Evolutionary conservation across 331 rosid genomes (phyloP).

Genomic region (Pyracantha coccinea): DNA sequence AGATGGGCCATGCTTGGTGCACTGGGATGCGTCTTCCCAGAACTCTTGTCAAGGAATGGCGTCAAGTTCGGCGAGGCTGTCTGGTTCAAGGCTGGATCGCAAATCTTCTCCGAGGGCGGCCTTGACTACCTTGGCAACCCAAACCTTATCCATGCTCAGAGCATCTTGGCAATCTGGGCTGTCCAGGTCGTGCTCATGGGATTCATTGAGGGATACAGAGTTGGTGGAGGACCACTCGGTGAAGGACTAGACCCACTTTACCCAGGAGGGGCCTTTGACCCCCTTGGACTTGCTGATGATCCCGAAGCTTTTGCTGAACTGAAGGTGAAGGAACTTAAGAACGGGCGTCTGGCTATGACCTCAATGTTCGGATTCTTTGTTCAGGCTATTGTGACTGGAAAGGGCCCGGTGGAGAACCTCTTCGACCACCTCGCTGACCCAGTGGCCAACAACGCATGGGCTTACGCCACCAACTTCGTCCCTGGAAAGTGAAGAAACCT

Average conservation of each 20-base stretch:
- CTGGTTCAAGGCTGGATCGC: slow-evolving; percentile 94
- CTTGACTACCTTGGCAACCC: slow-evolving; percentile 94
- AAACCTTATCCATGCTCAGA: slow-evolving; percentile 79
- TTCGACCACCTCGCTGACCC: slow-evolving; percentile 82
- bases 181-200: slow-evolving; percentile 92
- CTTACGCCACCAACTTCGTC: slow-evolving; percentile 84
- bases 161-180: slow-evolving; percentile 96
- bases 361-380: slow-evolving; percentile 94
- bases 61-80: slow-evolving; percentile 90
- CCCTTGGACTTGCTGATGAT: slow-evolving; percentile 89
- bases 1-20: slow-evolving; percentile 95
- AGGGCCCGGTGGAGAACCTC: slow-evolving; percentile 86
- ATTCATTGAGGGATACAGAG: slow-evolving; percentile 77
- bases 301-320: slow-evolving; percentile 92
- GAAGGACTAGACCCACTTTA: slow-evolving; percentile 90
- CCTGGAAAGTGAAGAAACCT: slow-evolving; percentile 65
- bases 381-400: slow-evolving; percentile 88
- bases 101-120: slow-evolving; percentile 92
- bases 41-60: slow-evolving; percentile 66
- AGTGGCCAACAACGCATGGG: slow-evolving; percentile 89
- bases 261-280: slow-evolving; percentile 92
- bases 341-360: slow-evolving; percentile 77
- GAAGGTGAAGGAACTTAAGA: slow-evolving; percentile 86
- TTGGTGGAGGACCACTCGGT: slow-evolving; percentile 97
- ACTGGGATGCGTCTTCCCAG: slow-evolving; percentile 75